These are phyloP conservation scores for Annulohypoxylon moriforme DNA, from an alignment of 495 filamentous ascomycete species.

Conservation along the genomic window DNA sequence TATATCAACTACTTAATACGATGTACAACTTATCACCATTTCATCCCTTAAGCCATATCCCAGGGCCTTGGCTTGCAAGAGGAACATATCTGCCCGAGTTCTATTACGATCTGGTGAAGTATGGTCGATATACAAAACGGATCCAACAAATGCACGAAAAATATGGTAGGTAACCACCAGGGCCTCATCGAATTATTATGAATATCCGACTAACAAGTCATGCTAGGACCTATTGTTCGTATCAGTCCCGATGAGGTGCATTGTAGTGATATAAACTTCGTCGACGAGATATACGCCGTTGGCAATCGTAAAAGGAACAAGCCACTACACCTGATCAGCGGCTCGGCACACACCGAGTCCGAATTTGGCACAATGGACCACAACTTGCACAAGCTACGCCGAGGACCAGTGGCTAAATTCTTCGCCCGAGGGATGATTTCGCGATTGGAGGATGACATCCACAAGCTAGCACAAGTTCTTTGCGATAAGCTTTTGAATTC, in stretches of 20 bases:
- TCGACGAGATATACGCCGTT: constrained; percentile 51
- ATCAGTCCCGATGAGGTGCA: constrained; percentile 54
- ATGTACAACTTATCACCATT: constrained; percentile 49
- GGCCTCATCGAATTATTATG: too few species aligned
- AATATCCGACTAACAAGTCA: background rate
- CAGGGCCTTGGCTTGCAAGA: constrained; percentile 62
- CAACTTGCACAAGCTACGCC: constrained; percentile 56
- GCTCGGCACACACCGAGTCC: background rate
- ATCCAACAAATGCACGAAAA: constrained; percentile 63
- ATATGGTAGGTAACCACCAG: constrained; percentile 47
- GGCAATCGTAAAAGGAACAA: constrained; percentile 48
- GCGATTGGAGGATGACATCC: constrained; percentile 50
- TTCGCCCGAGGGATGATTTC: constrained; percentile 55
- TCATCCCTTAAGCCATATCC: constrained; percentile 52
- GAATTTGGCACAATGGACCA: constrained; percentile 61
- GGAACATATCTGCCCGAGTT: constrained; percentile 61
- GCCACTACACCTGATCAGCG: constrained; percentile 40
- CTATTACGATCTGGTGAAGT: constrained; percentile 61
- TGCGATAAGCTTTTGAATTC: constrained; percentile 24
- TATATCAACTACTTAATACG: constrained; percentile 34
- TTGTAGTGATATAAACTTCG: constrained; percentile 45
- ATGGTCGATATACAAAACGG: constrained; percentile 58
- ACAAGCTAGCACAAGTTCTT: constrained; percentile 35
- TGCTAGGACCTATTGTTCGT: constrained; percentile 52
- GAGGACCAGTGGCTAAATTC: constrained; percentile 55